Percentiles rank a stretch among this genome's conserved stretches.
Evolutionary conservation across 2,329 filamentous ascomycete genomes (phyloP).

Genomic region (Monosporascus sp.): DNA sequence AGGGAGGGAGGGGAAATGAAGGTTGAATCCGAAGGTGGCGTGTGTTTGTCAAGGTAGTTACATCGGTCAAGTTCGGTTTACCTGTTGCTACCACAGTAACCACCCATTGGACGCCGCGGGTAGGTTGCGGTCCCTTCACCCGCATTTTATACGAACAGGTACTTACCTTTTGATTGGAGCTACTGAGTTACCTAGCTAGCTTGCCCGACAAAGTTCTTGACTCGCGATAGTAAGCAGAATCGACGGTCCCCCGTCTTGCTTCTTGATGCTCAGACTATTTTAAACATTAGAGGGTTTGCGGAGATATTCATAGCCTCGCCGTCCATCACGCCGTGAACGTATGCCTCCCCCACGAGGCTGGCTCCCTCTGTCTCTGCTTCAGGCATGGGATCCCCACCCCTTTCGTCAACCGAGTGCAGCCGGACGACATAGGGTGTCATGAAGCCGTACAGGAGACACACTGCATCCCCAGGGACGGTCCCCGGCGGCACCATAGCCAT

Average conservation of each 20-base stretch:
- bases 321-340: neutral
- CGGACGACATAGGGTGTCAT: neutral
- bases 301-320: neutral
- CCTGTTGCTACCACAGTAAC: no score
- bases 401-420: neutral
- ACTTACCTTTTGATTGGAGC: no score
- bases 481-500: neutral
- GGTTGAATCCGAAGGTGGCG: no score
- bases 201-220: neutral
- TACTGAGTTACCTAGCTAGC: no score
- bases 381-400: neutral
- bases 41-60: no score
- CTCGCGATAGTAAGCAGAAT: neutral
- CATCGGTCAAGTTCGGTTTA: no score
- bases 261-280: neutral
- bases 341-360: neutral
- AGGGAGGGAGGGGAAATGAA: no score
- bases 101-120: no score
- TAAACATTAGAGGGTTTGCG: neutral
- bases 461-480: neutral
- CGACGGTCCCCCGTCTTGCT: neutral
- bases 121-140: no score
- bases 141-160: no score
- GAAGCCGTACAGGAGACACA: neutral
- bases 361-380: neutral